Percentiles rank a stretch among this genome's conserved stretches.
Conservation (phyloP, 106 monocot genomes). For the Dioscorea dumetorum region DNA sequence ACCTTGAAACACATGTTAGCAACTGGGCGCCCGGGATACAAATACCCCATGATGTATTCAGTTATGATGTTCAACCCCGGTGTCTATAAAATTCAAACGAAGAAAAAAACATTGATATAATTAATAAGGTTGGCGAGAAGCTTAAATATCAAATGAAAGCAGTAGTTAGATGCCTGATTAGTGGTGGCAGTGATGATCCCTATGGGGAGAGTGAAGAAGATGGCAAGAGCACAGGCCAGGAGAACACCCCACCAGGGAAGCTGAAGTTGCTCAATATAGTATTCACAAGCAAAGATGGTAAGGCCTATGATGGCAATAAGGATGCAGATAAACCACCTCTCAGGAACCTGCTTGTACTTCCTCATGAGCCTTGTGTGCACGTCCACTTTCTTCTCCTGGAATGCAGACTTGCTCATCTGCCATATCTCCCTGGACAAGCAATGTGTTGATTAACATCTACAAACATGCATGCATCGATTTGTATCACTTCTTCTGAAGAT, state of each 20-base stretch:
- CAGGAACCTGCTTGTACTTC: slow-evolving; percentile 71
- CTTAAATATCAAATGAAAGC: neutral
- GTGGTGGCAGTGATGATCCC: slow-evolving; percentile 74
- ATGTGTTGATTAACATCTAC: no score
- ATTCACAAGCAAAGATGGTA: slow-evolving; percentile 64
- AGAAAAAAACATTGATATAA: neutral
- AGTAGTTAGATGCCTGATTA: slow-evolving; percentile 32
- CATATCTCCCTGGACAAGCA: slow-evolving; percentile 51
- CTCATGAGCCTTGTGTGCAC: slow-evolving; percentile 92
- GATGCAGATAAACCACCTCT: slow-evolving; percentile 85
- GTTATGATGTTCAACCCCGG: slow-evolving; percentile 73
- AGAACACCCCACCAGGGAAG: slow-evolving; percentile 95
- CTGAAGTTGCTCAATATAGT: slow-evolving; percentile 85
- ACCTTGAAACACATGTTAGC: slow-evolving; percentile 77
- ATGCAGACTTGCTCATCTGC: slow-evolving; percentile 68
- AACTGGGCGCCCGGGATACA: slow-evolving; percentile 63
- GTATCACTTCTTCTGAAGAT: neutral
- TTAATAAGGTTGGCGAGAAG: neutral
- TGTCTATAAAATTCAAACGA: slow-evolving; percentile 16
- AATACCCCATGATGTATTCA: slow-evolving; percentile 72
- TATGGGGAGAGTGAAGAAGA: slow-evolving; percentile 81
- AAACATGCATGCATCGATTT: neutral
- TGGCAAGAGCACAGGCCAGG: slow-evolving; percentile 50
- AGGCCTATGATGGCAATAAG: slow-evolving; percentile 59
- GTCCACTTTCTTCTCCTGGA: slow-evolving; percentile 66